Conservation (phyloP, 495 filamentous ascomycete genomes). For the Podospora anserina region DNA sequence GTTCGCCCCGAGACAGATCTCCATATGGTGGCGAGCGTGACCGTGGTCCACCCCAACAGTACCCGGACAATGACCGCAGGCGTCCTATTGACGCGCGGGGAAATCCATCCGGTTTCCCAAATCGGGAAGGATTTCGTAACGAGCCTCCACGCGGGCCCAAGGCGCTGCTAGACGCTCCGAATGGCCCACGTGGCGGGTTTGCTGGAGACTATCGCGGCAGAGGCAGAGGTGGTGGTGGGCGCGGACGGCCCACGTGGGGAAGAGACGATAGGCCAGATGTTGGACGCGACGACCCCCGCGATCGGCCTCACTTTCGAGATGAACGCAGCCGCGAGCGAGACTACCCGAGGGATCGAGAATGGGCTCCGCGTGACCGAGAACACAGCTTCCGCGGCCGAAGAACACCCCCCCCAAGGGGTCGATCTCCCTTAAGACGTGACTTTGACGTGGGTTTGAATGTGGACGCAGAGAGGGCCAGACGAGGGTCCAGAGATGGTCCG, state of each 20-base stretch:
- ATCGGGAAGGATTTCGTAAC: conserved; percentile 50
- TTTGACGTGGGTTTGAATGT: conserved; percentile 44
- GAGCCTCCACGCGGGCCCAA: conserved; percentile 69
- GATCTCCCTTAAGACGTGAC: conserved; percentile 37
- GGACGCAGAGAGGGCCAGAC: conserved; percentile 50
- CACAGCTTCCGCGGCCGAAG: conserved; percentile 38
- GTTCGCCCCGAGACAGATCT: conserved; percentile 57
- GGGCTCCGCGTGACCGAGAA: conserved; percentile 35
- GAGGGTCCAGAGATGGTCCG: conserved; percentile 57
- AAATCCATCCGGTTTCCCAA: conserved; percentile 46
- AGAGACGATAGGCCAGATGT: conserved; percentile 62
- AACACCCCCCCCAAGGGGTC: conserved; percentile 43
- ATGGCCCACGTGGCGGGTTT: conserved; percentile 53
- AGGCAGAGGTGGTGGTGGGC: conserved; percentile 36
- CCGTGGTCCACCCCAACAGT: conserved; percentile 33
- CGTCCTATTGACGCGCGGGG: conserved; percentile 49
- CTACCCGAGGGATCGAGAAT: conserved; percentile 11
- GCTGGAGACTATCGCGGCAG: conserved; percentile 45
- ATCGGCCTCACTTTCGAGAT: conserved; percentile 47
- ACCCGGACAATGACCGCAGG: conserved; percentile 47
- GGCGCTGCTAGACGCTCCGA: conserved; percentile 62
- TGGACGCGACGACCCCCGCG: conserved; percentile 52
- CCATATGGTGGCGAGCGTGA: conserved; percentile 48
- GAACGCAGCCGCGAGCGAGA: conserved; percentile 43
- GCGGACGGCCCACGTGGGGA: conserved; percentile 36